These are phyloP conservation scores for Phenoliferia sp. DNA, from an alignment of 1,284 basidiomycete genomes.

Conservation along the genomic window DNA sequence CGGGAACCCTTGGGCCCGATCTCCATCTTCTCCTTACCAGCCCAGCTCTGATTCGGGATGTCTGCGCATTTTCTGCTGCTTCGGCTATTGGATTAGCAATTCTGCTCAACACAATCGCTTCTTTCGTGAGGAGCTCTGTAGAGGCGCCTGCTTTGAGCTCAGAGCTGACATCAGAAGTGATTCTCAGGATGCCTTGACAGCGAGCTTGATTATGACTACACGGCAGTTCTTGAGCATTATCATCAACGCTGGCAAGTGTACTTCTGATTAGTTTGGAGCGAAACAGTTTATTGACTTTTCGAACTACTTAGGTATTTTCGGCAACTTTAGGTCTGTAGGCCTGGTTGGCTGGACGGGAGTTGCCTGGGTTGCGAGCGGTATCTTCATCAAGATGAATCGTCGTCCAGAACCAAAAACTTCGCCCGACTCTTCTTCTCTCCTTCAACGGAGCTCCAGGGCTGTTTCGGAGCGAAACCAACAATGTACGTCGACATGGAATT, in stretches of 20 bases:
- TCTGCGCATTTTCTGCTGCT: conserved; percentile 31
- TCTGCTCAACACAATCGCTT: conserved; percentile 35
- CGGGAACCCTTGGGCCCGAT: conserved; percentile 22
- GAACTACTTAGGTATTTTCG: conserved; percentile 15
- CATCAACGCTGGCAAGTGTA: conserved; percentile 34
- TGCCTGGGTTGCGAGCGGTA: conserved; percentile 28
- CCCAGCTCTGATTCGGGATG: conserved; percentile 19
- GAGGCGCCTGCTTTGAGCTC: neutral
- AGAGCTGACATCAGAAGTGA: neutral
- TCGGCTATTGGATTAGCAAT: conserved; percentile 33
- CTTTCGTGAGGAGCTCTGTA: conserved; percentile 19
- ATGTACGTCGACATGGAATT: too few species aligned
- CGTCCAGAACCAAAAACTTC: conserved; percentile 17
- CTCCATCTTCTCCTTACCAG: conserved; percentile 17
- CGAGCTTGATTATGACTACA: conserved; percentile 29
- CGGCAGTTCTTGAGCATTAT: conserved; percentile 37
- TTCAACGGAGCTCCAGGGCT: neutral
- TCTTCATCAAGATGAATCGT: conserved; percentile 32
- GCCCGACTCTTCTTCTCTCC: conserved; percentile 1
- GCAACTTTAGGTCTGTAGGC: conserved; percentile 30
- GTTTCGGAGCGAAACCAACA: conserved; percentile 5
- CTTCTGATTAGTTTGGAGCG: conserved; percentile 22
- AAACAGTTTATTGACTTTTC: neutral
- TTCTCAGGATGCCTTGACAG: conserved; percentile 21
- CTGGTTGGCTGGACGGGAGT: conserved; percentile 28